Percentiles rank a stretch among this genome's conserved stretches.
phyloP scores from a whole-genome alignment of 176 grass and related monocot genomes.

The Phoenix dactylifera region DNA sequence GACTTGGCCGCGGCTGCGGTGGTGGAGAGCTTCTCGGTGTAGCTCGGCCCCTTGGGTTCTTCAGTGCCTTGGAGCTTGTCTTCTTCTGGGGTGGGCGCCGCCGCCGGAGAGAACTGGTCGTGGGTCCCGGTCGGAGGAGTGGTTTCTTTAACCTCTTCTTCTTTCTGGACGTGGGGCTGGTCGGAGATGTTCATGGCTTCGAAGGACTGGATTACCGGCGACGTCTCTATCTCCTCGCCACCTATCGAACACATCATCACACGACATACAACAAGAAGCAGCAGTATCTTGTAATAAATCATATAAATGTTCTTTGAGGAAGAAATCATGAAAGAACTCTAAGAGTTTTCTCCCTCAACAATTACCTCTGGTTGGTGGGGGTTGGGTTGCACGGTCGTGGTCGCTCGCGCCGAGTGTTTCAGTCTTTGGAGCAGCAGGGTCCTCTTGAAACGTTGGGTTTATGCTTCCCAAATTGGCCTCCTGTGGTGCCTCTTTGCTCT shows the following conservation, averaged over 20 bases:
- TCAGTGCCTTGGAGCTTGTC: too few relatives aligned
- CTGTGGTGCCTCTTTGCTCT: slow-evolving; percentile 1
- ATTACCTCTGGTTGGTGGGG: slow-evolving; percentile 24
- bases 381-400: too few relatives aligned
- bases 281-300: too few relatives aligned
- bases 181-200: slow-evolving; percentile 47
- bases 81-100: too few relatives aligned
- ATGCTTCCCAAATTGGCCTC: slow-evolving; percentile 27
- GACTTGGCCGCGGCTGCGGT: slow-evolving; percentile 11
- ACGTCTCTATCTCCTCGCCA: slow-evolving; percentile 61
- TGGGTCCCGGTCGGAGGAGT: too few relatives aligned
- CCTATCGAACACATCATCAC: slow-evolving; percentile 9
- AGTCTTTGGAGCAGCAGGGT: slow-evolving; percentile 46
- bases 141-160: background rate
- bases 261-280: too few relatives aligned
- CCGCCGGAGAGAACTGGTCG: too few relatives aligned
- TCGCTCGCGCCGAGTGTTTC: background rate
- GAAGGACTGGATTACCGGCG: slow-evolving; percentile 52
- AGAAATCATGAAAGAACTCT: too few relatives aligned
- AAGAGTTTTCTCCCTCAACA: too few relatives aligned
- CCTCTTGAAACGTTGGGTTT: slow-evolving; percentile 27
- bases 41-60: background rate
- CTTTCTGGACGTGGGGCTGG: slow-evolving; percentile 11
- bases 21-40: slow-evolving; percentile 39
- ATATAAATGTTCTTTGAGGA: too few relatives aligned